These are phyloP conservation scores for Prototheca cutis DNA, from an alignment of 163 green algal genomes.

Conservation along the genomic window DNA sequence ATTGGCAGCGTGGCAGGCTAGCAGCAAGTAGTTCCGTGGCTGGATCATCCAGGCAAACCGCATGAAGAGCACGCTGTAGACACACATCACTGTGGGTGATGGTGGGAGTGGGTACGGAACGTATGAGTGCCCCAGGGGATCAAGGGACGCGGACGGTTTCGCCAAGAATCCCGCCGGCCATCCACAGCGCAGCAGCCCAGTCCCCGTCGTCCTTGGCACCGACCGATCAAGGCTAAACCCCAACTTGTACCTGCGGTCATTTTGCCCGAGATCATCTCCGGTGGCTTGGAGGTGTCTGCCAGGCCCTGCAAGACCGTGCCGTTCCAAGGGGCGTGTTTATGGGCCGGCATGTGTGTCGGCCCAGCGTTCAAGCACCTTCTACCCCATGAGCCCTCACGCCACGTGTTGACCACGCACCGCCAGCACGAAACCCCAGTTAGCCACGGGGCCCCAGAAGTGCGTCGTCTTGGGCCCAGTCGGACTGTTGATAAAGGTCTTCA, in stretches of 20 bases:
- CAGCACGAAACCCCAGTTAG: conserved; percentile 69
- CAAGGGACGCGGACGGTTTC: too few relatives aligned
- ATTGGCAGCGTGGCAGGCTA: conserved; percentile 66
- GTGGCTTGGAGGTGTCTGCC: conserved; percentile 51
- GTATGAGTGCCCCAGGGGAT: too few relatives aligned
- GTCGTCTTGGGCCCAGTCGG: conserved; percentile 49
- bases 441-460: conserved; percentile 44
- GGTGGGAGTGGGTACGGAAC: too few relatives aligned
- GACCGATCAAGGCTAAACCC: neutral
- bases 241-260: conserved; percentile 52
- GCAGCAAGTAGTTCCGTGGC: conserved; percentile 66
- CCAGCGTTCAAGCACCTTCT: too few relatives aligned
- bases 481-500: conserved; percentile 35
- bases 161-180: too few relatives aligned
- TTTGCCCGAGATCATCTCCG: conserved; percentile 45
- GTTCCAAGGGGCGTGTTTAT: conserved; percentile 17
- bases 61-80: conserved; percentile 78
- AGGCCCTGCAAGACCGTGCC: conserved; percentile 49
- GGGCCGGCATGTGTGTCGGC: neutral
- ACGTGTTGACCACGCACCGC: conserved; percentile 34
- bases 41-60: conserved; percentile 67
- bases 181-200: neutral
- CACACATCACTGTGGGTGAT: conserved; percentile 45
- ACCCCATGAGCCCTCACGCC: too few relatives aligned
- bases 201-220: neutral